Base-by-base conservation (phyloP, 2,329 filamentous ascomycete genomes). In the Fusarium penzigii region DNA sequence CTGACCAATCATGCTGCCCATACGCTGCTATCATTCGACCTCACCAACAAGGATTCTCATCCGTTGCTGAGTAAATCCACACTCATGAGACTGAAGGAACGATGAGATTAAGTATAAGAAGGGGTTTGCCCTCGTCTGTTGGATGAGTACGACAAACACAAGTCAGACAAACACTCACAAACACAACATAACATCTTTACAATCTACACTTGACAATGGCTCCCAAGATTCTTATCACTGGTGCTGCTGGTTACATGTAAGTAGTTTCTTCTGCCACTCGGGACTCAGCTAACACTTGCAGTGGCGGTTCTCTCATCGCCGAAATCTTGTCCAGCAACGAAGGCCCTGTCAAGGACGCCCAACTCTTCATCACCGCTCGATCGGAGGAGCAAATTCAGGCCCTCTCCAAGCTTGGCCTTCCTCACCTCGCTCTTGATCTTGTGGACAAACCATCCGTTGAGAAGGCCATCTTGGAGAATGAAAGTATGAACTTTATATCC, bases 251-350 rank as follows among this genome's bases (percentile, higher is more conserved):
- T 34, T 72, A 70, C 60, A 68, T 72, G 70, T 63, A 55, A 10
- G 48, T 14, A 5, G 3, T 6, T 8, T 6, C 3, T 6, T 11
- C 7, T 29, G 17, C 13, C 3, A 5, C 10, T 29, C 8, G n/a
- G 2, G 17, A 6, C 25, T 6, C 11, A 17, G 46, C 57, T 57
- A 49, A 25, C 3, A 2, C 12, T 16, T 32, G 13, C 39, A 71
- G 70, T 3, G 70, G 72, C 13, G 72, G 72, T 14, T 72, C 72
- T 20, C 40, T 74, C 20, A 38, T 74, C 20, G 64, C 70, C 1
- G 65, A 71, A 36, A 58, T 75, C 7, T 16, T 69, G 4, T 53
- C 58, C 25, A 56, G 58, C 9, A 48, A 43, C 6, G 59, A 58
- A 20, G 51, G 54, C 12, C 51, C 53, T 6, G 40, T 74, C 39